These are phyloP conservation scores for Thuidium tamariscinum DNA, from an alignment of 225 moss, liverwort and hornwort genomes.

Conservation along the genomic window DNA sequence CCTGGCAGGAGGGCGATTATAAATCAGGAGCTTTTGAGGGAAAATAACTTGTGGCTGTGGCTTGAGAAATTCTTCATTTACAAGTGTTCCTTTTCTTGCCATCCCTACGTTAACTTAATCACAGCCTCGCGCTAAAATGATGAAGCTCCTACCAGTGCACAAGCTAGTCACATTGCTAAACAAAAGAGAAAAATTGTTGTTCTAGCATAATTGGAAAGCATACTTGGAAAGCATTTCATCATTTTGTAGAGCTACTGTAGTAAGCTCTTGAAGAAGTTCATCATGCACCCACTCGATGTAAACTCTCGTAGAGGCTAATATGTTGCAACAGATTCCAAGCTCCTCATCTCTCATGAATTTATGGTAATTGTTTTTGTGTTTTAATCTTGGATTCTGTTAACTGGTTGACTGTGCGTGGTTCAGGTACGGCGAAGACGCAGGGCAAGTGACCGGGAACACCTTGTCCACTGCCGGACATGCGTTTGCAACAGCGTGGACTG, in stretches of 20 bases:
- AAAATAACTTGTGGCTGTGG: background rate
- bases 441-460: slow-evolving; percentile 8
- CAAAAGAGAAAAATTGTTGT: too few relatives aligned
- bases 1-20: too few relatives aligned
- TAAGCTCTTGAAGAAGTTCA: background rate
- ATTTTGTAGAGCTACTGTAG: background rate
- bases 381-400: background rate
- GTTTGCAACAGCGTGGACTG: slow-evolving; percentile 45
- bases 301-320: background rate
- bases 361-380: background rate
- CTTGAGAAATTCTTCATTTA: background rate
- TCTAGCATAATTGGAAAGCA: too few relatives aligned
- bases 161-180: background rate
- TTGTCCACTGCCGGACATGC: slow-evolving; percentile 38
- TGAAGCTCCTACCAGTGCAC: background rate
- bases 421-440: slow-evolving; percentile 38
- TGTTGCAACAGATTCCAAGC: background rate
- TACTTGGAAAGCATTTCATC: too few relatives aligned
- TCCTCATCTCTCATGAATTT: too few relatives aligned
- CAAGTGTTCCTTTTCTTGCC: background rate
- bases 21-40: background rate
- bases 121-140: background rate
- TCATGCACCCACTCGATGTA: background rate
- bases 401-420: background rate
- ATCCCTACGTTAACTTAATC: background rate